These are phyloP conservation scores for Ophiostoma himal-ulmi DNA, from an alignment of 2,329 filamentous ascomycete species.

Conservation along the genomic window DNA sequence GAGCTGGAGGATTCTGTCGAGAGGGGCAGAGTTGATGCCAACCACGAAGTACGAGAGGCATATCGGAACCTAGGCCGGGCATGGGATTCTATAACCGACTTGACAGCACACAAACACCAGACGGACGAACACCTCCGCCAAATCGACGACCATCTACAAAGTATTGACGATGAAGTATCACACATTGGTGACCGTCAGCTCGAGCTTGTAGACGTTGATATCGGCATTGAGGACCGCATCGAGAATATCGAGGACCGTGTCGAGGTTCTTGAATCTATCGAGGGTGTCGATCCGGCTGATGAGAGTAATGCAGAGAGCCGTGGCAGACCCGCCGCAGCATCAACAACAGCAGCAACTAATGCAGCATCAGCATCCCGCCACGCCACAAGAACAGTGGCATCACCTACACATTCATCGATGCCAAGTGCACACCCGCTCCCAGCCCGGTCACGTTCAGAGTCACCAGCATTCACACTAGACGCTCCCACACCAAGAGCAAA, in stretches of 20 bases:
- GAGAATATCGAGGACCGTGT: conserved; percentile 39
- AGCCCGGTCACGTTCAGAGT: conserved; percentile 2
- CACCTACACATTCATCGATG: neutral
- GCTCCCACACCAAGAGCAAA: conserved; percentile 18
- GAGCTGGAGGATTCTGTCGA: conserved; percentile 51
- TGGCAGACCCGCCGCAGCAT: conserved; percentile 14
- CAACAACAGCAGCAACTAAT: neutral
- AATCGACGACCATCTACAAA: conserved; percentile 39
- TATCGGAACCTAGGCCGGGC: conserved; percentile 51
- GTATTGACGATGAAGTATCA: conserved; percentile 40
- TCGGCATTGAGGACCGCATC: conserved; percentile 51
- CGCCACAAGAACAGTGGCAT: neutral
- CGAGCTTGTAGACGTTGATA: conserved; percentile 46
- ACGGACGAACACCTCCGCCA: conserved; percentile 37
- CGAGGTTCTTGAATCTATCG: conserved; percentile 28
- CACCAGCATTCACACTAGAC: conserved; percentile 15
- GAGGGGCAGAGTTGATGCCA: conserved; percentile 46
- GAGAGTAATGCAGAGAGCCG: neutral
- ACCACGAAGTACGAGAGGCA: conserved; percentile 48
- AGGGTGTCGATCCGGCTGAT: neutral
- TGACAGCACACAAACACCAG: conserved; percentile 37
- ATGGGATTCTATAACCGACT: conserved; percentile 47
- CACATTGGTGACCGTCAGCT: conserved; percentile 45
- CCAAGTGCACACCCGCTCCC: neutral
- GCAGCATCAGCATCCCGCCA: neutral